Evolutionary conservation across 805 yeast species (phyloP), one percentile per base, ranked within the genome.

Genomic region (Saccharomyces mikatae): DNA sequence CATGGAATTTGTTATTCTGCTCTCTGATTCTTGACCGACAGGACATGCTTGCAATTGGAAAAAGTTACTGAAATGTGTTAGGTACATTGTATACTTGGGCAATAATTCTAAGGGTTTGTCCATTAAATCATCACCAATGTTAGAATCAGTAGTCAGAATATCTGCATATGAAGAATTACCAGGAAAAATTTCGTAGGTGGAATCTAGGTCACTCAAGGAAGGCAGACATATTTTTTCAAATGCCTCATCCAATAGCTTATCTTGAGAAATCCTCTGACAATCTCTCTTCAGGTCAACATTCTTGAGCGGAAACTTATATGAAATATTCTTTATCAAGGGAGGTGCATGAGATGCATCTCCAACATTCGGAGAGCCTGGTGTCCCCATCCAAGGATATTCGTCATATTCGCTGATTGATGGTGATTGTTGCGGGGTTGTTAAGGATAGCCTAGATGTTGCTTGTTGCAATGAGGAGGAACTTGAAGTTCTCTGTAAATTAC

Each of bases 41-140:
- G 83, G 84, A 60, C 83, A 79, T 9, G 83, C 80, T 63, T 82
- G 87, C 13, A 74, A 56, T 54, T 71, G 71, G 51, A 72, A 74
- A 59, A 71, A 71, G 21, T 53, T 64, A 58, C 52, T 74, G 62
- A 55, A 70, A 52, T 53, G 65, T 13, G 65, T 63, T 32, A 66
- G 41, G 47, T 60, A 68, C 9, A 64, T 56, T 4, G 71, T 65
- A 52, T 61, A 68, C 21, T 57, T 53, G 22, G 70, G 70, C 28
- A 67, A 53, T n/a, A 61, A 52, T 54, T 67, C 70, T 46, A 48
- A 29, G 22, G 58, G 55, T 28, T 60, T 61, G 9, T 58, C 56
- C 44, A 36, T 36, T 6, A 36, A 21, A 3, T 17, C 44, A 3
- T 53, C 46, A n/a, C 47, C 31, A 14, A 52, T 32, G 41, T 56